Base-by-base conservation (phyloP, 1,284 basidiomycete genomes). In the Ceratobasidium sp. region DNA sequence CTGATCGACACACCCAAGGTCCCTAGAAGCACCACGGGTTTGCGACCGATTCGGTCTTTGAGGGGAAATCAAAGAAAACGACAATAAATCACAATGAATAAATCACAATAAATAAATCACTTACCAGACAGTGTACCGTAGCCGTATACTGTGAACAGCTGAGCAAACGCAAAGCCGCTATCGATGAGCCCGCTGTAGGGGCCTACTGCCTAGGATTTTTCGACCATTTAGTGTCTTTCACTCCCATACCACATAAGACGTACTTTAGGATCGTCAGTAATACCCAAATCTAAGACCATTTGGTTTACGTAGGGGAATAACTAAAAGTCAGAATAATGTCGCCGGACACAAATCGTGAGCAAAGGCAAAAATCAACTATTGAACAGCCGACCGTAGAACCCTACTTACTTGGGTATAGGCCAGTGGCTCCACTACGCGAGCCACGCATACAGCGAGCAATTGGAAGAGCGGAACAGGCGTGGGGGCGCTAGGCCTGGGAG, bases 1-100 rank as follows among this genome's bases (percentile, higher is more conserved):
- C 68, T 70, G 17, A 74, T 43, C 25, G 73, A 49, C 38, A 73
- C 49, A 10, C 75, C 75, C 27, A 71, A 49, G 2, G 75, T 62
- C 17, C 75, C 75, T 50, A 65, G 68, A 45, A 75, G 47, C 20
- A 75, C 52, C 27, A 75, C 71, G 31, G 75, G 75, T 40, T 74
- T 74, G 7, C 75, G 55, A 45, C 75, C 75, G n/a, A 72, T 67
- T 38, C 70, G 69, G 62, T 76, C 76, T 65, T 38, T 52, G 27
- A 43, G 8, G 12, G 17, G 17, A 17, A 42, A 29, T 17, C 20
- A 65, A 3, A 17, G 31, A n/a, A 29, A 31, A 29, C n/a, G 32
- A 31, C 15, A 58, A 35, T 27, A 7, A 15, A 8, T 29, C 32
- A 3, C 12, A 38, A 5, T 8, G 32, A 43, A 45, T 5, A 25